Conservation (phyloP, 2,329 filamentous ascomycete genomes). For the Atkinsonella texensis region DNA sequence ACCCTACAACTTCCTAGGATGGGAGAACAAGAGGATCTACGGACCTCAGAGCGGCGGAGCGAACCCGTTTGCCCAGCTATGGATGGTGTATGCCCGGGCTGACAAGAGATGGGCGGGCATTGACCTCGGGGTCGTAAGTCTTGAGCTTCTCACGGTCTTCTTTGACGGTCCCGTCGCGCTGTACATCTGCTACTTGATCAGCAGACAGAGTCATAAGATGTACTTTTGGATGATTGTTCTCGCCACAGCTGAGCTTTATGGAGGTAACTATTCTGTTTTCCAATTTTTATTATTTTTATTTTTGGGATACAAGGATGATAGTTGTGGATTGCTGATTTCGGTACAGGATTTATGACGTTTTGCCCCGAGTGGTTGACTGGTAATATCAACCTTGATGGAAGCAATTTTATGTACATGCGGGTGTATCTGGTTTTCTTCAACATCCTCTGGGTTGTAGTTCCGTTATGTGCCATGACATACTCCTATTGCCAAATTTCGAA, state of each 20-base stretch:
- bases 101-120: conserved; percentile 52
- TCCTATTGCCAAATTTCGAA: conserved; percentile 41
- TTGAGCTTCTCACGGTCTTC: conserved; percentile 55
- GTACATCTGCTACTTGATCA: conserved; percentile 48
- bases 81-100: conserved; percentile 58
- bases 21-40: conserved; percentile 34
- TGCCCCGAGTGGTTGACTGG: conserved; percentile 56
- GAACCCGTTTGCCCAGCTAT: conserved; percentile 45
- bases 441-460: conserved; percentile 53
- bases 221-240: conserved; percentile 53
- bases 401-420: conserved; percentile 58
- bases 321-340: not conserved
- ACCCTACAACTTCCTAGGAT: conserved; percentile 40
- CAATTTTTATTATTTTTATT: too few relatives aligned
- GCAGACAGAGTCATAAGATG: conserved; percentile 38
- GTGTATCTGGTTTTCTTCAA: conserved; percentile 60
- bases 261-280: conserved; percentile 28
- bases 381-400: conserved; percentile 49
- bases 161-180: conserved; percentile 47
- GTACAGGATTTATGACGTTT: conserved; percentile 55
- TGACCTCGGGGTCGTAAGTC: conserved; percentile 49
- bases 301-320: not conserved
- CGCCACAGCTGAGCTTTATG: conserved; percentile 55
- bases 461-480: conserved; percentile 45
- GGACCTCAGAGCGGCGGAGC: conserved; percentile 44